Percentiles rank a stretch among this genome's conserved stretches.
These are phyloP conservation scores for Suillus discolor DNA, from an alignment of 768 basidiomycete genomes.

Conservation along the genomic window DNA sequence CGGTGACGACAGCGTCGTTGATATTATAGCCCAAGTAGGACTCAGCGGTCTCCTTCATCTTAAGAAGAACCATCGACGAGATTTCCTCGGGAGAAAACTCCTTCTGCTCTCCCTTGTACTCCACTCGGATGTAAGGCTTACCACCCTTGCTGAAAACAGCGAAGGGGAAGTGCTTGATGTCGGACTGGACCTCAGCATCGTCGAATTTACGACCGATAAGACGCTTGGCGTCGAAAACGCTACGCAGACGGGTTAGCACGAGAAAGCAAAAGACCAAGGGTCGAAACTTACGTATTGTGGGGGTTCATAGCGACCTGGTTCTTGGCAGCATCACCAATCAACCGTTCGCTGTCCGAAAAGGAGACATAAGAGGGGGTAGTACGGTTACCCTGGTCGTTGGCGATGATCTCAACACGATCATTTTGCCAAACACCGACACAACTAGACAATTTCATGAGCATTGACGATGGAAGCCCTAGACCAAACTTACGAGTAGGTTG, in stretches of 20 bases:
- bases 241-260: slow-evolving; percentile 31
- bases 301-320: slow-evolving; percentile 99
- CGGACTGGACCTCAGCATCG: slow-evolving; percentile 81
- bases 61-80: slow-evolving; percentile 94
- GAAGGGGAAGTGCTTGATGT: slow-evolving; percentile 95
- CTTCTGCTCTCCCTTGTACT: slow-evolving; percentile 93
- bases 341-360: slow-evolving; percentile 92
- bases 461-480: background rate
- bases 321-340: slow-evolving; percentile 99
- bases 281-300: slow-evolving; percentile 67
- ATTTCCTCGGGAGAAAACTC: slow-evolving; percentile 98
- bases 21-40: slow-evolving; percentile 87
- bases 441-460: slow-evolving; percentile 41
- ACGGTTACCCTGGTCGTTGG: slow-evolving; percentile 93
- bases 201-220: slow-evolving; percentile 93
- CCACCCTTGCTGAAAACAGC: slow-evolving; percentile 82
- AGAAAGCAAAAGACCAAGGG: background rate
- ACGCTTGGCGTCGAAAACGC: slow-evolving; percentile 98
- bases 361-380: slow-evolving; percentile 97
- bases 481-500: slow-evolving; percentile 82
- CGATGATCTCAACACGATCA: slow-evolving; percentile 98
- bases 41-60: slow-evolving; percentile 99
- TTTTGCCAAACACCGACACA: slow-evolving; percentile 99
- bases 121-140: slow-evolving; percentile 87
- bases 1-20: slow-evolving; percentile 92